Base-by-base conservation (phyloP, 75 land plant species). In the Pinus taeda region DNA sequence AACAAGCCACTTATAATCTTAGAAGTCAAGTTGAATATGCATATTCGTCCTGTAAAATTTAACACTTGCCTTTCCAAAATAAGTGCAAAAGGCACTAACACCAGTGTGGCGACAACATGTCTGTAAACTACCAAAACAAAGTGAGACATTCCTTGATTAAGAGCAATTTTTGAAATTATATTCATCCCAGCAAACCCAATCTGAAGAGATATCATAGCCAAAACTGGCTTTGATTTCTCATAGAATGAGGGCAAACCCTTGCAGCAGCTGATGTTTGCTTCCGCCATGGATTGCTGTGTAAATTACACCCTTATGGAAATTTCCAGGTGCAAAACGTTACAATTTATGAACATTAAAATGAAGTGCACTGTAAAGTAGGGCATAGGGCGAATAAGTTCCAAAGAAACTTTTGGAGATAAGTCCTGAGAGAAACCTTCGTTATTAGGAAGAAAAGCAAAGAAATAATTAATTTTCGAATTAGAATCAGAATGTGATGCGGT, bases 121-220 rank as follows among this genome's bases (percentile, higher is more conserved):
- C 89, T 75, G 36, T 87, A 87, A 61, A 87, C 77, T 13, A 84
- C 67, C 71, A 87, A 87, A 4, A 87, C 73, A 71, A 74, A 81
- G 55, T 24, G 74, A 62, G 79, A 83, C 89, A 83, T 87, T 20
- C 89, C 89, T 12, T 39, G 59, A 37, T 83, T 73, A 60, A 87
- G 82, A 12, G 89, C 85, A 20, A 81, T 77, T 71, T 87, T 87
- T 33, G 86, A 73, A 21, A 87, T 45, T 21, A 87, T 60, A 69
- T 67, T 73, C 86, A 84, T 79, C 58, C 89, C 89, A 3, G 89
- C 83, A 77, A 81, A 87, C 14, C 81, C 73, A 6, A 62, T 3
- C 61, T 83, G 89, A 53, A 87, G 61, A 2, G 75, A 37, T 39
- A 73, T 37, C 39, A 78, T 77, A 14, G 75, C 80, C 57, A 83